Evolutionary conservation across 352 stramenopile genomes (phyloP).

Genomic region (Aphanomyces stellatus): DNA sequence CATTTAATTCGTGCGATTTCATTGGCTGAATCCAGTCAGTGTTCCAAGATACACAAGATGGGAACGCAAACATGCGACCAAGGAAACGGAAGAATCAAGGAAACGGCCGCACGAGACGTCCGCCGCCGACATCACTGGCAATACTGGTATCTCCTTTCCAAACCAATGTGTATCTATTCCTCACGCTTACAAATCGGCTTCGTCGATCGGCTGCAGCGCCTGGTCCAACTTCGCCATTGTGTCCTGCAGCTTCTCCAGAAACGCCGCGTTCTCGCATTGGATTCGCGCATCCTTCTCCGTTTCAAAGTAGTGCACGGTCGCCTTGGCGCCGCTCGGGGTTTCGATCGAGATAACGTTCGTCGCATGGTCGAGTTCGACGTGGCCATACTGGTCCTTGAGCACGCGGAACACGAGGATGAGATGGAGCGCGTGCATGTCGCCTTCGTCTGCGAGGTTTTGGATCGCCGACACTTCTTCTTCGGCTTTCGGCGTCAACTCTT

Average conservation of each 20-base stretch:
- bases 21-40: too few relatives aligned
- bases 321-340: slow-evolving; percentile 59
- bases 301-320: slow-evolving; percentile 52
- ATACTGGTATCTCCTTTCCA: not conserved
- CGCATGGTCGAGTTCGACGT: slow-evolving; percentile 78
- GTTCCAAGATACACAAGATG: too few relatives aligned
- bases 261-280: slow-evolving; percentile 56
- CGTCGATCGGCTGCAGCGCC: slow-evolving; percentile 8
- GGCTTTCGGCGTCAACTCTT: slow-evolving; percentile 13
- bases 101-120: too few relatives aligned
- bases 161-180: too few relatives aligned
- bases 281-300: slow-evolving; percentile 30
- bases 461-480: slow-evolving; percentile 38
- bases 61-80: too few relatives aligned
- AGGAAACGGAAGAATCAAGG: too few relatives aligned
- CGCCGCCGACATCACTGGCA: too few relatives aligned
- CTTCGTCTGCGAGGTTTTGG: slow-evolving; percentile 46
- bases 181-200: slow-evolving; percentile 11
- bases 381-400: slow-evolving; percentile 80
- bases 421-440: slow-evolving; percentile 75
- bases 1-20: too few relatives aligned
- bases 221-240: slow-evolving; percentile 30
- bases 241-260: slow-evolving; percentile 63
- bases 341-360: slow-evolving; percentile 84
- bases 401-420: slow-evolving; percentile 74